Base-by-base conservation (phyloP, 208 protist species). In the Sergeia podlipaevii region DNA sequence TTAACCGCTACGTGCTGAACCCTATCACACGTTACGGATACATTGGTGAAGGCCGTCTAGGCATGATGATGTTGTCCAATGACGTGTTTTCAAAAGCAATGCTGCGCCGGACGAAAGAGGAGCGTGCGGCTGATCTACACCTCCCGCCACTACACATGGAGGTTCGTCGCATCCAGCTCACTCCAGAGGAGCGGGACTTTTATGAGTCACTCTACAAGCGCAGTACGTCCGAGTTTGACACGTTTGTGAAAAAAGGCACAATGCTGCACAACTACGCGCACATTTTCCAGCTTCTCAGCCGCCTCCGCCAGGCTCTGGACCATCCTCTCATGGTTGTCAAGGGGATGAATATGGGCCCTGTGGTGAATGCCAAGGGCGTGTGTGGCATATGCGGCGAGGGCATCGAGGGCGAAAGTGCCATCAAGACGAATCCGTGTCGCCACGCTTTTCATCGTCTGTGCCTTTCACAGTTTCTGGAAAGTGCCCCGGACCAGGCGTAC, bases 21-120 rank as follows among this genome's bases (percentile, higher is more conserved):
- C 95, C 95, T n/a, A 98, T 98, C 61, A 79, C 74, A 34, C 78
- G 86, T 60, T 97, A 96, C 61, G 95, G 95, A 36, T 97, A 96
- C 74, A 82, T 96, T 46, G 94, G 94, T 24, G 85, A 92, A 33
- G 91, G 90, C 4, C 57, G 82, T 20, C 63, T 64, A 4, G 92
- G 87, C 24, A 95, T 97, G 85, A 82, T 91, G 58, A 73, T 84
- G 47, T 64, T 97, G 42, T 76, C 69, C 18, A 90, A 93, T 60
- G 89, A 94, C 34, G 85, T 97, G 37, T 90, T 97, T 34, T 50
- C 77, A 26, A 80, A 81, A 41, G 58, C 71, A 8, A 93, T 97
- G 89, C 80, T 98, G 69, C 70, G 95, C 2, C 80, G 95, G 24
- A 97, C 94, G 23, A 96, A 97, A 63, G 46, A 37, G 30, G 91